Evolutionary conservation across 768 basidiomycete genomes (phyloP), one percentile per base, ranked within the genome.

Genomic region (Pisolithus sp.): DNA sequence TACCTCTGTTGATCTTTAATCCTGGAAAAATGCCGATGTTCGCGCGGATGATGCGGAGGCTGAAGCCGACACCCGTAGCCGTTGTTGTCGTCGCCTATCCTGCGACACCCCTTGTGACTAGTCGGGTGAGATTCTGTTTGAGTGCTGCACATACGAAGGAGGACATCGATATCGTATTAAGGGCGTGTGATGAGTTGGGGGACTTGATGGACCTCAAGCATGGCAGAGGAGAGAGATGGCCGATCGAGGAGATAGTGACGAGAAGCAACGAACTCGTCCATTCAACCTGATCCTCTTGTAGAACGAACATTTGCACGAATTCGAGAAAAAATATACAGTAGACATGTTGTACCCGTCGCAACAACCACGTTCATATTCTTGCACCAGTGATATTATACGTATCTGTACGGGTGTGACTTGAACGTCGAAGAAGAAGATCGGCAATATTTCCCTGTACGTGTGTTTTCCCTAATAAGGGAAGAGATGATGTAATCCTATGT

Each of bases 101-200:
- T 7, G 93, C 93, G 1, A 96, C 93, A 24, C 83, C 93, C 15
- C 80, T 97, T 40, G 83, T 93, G 55, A 90, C 90, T 10, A 80
- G 83, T 41, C 81, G 96, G 24, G 91, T 93, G 49, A 78, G 96
- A 60, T 96, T 98, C 77, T 98, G 96, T 64, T 77, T 97, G 13
- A 92, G 89, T 51, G 89, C 95, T 9, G 75, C 93, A 43, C 96
- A 99, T 76, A 98, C 94, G 52, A 99, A 99, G 74, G 88, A 93
- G 59, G 96, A 99, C 62, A 82, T 98, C 52, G 96, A 99, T 71
- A 72, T 73, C 13, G 71, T 98, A 28, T 74, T 99, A 44, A 72
- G 78, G 41, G 94, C 95, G 7, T 91, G 86, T 62, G 92, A 96
- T 67, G 94, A 96, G 69, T 74, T 98, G 55, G 96, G 96, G 26